Conservation (phyloP, 345 rosid species). For the Camelina hispida region DNA sequence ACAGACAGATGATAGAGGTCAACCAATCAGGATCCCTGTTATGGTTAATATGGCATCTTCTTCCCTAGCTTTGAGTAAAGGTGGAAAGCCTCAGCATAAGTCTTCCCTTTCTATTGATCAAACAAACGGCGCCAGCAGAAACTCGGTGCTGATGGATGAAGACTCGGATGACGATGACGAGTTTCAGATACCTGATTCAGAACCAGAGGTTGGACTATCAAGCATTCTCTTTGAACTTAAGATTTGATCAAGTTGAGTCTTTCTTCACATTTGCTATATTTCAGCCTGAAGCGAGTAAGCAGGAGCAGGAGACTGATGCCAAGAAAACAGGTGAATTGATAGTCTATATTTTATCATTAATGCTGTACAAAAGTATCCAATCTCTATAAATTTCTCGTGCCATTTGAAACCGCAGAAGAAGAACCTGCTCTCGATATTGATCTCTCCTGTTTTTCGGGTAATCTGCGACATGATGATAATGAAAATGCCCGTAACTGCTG, state of each 20-base stretch:
- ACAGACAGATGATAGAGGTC: constrained; percentile 93
- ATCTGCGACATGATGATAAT: constrained; percentile 78
- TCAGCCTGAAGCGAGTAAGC: constrained; percentile 59
- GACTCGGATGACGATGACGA: constrained; percentile 96
- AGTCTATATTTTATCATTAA: constrained; percentile 4
- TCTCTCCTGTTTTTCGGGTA: constrained; percentile 84
- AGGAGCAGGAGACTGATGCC: constrained; percentile 56
- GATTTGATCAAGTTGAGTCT: constrained; percentile 13
- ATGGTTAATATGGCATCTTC: constrained; percentile 97
- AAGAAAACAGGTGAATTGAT: constrained; percentile 67
- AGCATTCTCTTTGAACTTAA: constrained; percentile 16
- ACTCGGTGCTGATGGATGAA: constrained; percentile 84
- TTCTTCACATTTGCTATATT: constrained; percentile 22
- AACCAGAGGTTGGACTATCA: constrained; percentile 72
- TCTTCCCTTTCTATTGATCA: constrained; percentile 68
- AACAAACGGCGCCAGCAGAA: constrained; percentile 62
- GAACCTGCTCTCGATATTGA: constrained; percentile 76
- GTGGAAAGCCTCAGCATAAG: constrained; percentile 54
- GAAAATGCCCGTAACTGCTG: constrained; percentile 93
- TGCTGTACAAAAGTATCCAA: constrained; percentile 24
- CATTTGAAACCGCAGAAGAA: constrained; percentile 65
- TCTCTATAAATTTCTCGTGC: constrained; percentile 19
- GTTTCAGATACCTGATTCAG: constrained; percentile 83
- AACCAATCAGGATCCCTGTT: constrained; percentile 90
- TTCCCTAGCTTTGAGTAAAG: constrained; percentile 59